These are phyloP conservation scores for Hypoxylon cercidicola DNA, from an alignment of 495 filamentous ascomycete species.

Conservation along the genomic window DNA sequence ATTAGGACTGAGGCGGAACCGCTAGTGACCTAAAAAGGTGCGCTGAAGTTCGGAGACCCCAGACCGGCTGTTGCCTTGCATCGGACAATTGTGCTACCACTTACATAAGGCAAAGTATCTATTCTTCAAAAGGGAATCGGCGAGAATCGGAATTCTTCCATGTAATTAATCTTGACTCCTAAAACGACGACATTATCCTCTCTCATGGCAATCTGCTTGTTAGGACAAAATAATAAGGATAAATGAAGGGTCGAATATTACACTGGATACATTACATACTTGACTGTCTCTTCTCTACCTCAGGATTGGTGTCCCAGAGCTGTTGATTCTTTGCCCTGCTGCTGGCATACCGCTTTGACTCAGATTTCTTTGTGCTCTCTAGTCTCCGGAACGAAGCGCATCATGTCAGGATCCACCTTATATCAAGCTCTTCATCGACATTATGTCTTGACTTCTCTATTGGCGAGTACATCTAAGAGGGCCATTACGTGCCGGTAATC, in stretches of 20 bases:
- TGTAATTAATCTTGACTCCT: too few relatives aligned
- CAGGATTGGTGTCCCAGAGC: too few relatives aligned
- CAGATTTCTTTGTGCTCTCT: neutral
- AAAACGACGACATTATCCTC: too few relatives aligned
- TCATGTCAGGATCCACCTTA: neutral
- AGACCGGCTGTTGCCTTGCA: slow-evolving; percentile 34
- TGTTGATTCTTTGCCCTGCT: too few relatives aligned
- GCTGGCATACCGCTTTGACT: neutral
- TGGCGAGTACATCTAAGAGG: neutral
- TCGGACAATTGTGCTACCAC: slow-evolving; percentile 34
- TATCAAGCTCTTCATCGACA: neutral
- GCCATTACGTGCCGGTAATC: neutral
- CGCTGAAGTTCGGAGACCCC: slow-evolving; percentile 1
- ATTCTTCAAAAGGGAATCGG: too few relatives aligned
- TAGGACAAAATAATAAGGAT: too few relatives aligned
- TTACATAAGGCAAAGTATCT: neutral
- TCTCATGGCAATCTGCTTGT: too few relatives aligned
- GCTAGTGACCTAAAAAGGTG: slow-evolving; percentile 6
- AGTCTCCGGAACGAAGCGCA: neutral
- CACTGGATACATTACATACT: too few relatives aligned
- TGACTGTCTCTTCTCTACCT: too few relatives aligned
- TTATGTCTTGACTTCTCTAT: too few relatives aligned
- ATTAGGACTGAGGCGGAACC: slow-evolving; percentile 36
- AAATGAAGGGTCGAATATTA: too few relatives aligned
- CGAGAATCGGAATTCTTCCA: too few relatives aligned